Evolutionary conservation across 2,329 filamentous ascomycete genomes (phyloP).

Genomic region (Septoria linicola): DNA sequence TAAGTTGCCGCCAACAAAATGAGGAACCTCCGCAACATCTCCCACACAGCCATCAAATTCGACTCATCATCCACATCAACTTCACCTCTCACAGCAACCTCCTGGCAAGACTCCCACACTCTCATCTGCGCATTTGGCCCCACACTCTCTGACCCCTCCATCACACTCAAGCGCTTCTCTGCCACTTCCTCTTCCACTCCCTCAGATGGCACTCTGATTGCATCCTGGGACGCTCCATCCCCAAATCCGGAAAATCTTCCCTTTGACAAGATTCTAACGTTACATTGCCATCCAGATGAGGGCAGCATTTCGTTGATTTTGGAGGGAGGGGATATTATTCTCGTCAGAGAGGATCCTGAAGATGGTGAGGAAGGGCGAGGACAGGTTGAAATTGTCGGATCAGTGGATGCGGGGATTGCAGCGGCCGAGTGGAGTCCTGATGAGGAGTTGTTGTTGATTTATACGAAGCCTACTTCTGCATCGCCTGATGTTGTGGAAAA

Average conservation of each 20-base stretch:
- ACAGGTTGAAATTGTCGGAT: slow-evolving; percentile 91
- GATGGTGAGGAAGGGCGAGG: slow-evolving; percentile 49
- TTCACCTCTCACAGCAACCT: slow-evolving; percentile 64
- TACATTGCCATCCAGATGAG: slow-evolving; percentile 84
- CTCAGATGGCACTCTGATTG: slow-evolving; percentile 55
- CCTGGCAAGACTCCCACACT: slow-evolving; percentile 77
- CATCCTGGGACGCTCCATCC: slow-evolving; percentile 85
- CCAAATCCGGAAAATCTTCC: slow-evolving; percentile 68
- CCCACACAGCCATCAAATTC: slow-evolving; percentile 64
- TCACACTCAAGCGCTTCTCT: slow-evolving; percentile 67
- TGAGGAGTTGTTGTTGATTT: slow-evolving; percentile 82
- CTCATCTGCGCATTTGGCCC: slow-evolving; percentile 84
- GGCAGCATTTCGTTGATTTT: slow-evolving; percentile 77
- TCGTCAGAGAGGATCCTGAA: slow-evolving; percentile 70
- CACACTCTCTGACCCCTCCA: slow-evolving; percentile 61
- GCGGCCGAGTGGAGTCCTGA: slow-evolving; percentile 93
- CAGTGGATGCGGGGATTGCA: slow-evolving; percentile 85
- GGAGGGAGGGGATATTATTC: slow-evolving; percentile 84
- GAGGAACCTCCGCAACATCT: slow-evolving; percentile 83
- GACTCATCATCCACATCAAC: slow-evolving; percentile 20
- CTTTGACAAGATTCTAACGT: slow-evolving; percentile 71
- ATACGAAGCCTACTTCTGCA: slow-evolving; percentile 75
- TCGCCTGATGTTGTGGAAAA: too few species aligned
- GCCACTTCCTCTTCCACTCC: slow-evolving; percentile 42
- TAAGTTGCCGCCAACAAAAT: slow-evolving; percentile 50